A percentile compares a stretch with the other conserved stretches of the same genome.
Evolutionary conservation across 192 early-diverging fungal species (phyloP).

Genomic region (Mycoemilia scoparia): DNA sequence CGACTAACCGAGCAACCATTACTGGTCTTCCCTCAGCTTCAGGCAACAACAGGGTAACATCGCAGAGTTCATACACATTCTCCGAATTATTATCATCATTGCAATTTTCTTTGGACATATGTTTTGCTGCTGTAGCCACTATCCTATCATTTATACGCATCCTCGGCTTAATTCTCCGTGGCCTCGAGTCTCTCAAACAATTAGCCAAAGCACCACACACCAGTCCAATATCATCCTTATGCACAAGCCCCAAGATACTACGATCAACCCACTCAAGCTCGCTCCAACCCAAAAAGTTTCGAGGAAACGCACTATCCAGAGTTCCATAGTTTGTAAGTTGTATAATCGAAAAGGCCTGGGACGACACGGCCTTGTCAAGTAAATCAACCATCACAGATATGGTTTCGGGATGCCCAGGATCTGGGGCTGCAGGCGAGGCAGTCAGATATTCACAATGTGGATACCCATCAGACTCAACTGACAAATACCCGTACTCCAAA

Average conservation of each 20-base stretch:
- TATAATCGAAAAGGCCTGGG: slow-evolving; percentile 15
- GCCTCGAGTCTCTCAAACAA: slow-evolving; percentile 19
- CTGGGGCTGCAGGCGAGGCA: slow-evolving; percentile 1
- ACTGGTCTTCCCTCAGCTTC: slow-evolving; percentile 20
- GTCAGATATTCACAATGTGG: slow-evolving; percentile 19
- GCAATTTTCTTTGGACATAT: background rate
- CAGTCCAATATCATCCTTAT: slow-evolving; percentile 15
- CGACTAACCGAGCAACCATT: slow-evolving; percentile 21
- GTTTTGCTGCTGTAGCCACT: background rate
- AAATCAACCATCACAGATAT: slow-evolving; percentile 9
- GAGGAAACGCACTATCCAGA: slow-evolving; percentile 21
- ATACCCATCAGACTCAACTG: slow-evolving; percentile 21
- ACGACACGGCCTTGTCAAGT: slow-evolving; percentile 6
- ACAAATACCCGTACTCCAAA: slow-evolving; percentile 12
- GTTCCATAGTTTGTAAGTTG: slow-evolving; percentile 24
- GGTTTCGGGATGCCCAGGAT: slow-evolving; percentile 1
- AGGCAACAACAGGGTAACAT: slow-evolving; percentile 28
- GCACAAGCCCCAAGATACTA: slow-evolving; percentile 18
- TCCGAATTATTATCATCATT: background rate
- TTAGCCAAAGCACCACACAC: slow-evolving; percentile 17
- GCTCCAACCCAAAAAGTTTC: slow-evolving; percentile 16
- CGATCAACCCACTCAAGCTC: slow-evolving; percentile 18
- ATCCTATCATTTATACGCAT: slow-evolving; percentile 1
- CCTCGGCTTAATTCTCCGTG: slow-evolving; percentile 17
- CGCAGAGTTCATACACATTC: slow-evolving; percentile 12